Conservation (phyloP, 192 early-diverging fungal genomes). For the Endogone sp. region DNA sequence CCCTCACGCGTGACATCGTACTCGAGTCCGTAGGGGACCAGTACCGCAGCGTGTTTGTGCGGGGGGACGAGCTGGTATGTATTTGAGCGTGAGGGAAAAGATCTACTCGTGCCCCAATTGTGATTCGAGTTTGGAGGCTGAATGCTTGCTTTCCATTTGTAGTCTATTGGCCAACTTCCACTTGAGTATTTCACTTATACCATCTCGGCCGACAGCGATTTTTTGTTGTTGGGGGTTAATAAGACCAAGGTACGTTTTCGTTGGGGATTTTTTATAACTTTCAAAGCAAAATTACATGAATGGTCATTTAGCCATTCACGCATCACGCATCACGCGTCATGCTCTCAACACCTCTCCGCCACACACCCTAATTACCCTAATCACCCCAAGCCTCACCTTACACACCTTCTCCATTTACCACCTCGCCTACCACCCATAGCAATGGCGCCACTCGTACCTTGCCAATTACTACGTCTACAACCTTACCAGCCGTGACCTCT, state of each 20-base stretch:
- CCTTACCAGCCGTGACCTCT: slow-evolving; percentile 49
- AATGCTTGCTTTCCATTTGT: background rate
- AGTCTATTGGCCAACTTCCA: background rate
- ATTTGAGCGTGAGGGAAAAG: background rate
- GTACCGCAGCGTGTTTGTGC: slow-evolving; percentile 6
- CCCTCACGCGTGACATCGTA: slow-evolving; percentile 1
- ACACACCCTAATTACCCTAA: too few relatives aligned
- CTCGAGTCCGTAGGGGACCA: slow-evolving; percentile 2
- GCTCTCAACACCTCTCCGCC: too few relatives aligned
- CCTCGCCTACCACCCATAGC: slow-evolving; percentile 20
- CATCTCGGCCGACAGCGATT: slow-evolving; percentile 77
- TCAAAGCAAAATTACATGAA: too few relatives aligned
- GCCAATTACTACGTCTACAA: slow-evolving; percentile 81
- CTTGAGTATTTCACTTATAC: slow-evolving; percentile 39
- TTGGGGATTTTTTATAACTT: background rate
- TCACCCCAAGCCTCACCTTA: background rate
- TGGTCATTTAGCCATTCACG: too few relatives aligned
- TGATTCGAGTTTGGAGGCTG: too few relatives aligned
- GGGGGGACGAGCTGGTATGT: slow-evolving; percentile 10
- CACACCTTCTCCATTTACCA: background rate
- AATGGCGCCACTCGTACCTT: slow-evolving; percentile 84
- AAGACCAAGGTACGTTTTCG: slow-evolving; percentile 42
- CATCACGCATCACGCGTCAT: too few relatives aligned
- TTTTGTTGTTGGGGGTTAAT: slow-evolving; percentile 70
- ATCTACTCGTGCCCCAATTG: too few relatives aligned